Conservation (phyloP, 805 yeast species). For the Metschnikowia kunwiensis region DNA sequence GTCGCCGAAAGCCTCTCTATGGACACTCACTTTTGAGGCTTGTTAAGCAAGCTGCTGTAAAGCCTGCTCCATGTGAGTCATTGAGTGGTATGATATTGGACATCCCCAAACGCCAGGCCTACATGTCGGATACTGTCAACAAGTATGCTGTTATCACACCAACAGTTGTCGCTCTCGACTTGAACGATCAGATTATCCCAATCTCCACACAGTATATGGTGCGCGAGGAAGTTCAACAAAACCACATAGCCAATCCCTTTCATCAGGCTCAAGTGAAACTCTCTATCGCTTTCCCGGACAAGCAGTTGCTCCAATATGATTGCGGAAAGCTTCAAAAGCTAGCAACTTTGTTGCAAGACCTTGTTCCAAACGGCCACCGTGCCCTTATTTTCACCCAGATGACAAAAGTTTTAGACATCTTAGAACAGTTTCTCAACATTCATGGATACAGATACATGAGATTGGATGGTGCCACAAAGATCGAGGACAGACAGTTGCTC, state of each 20-base stretch:
- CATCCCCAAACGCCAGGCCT: constrained; percentile 27
- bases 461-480: constrained; percentile 94
- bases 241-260: constrained; percentile 53
- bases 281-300: constrained; percentile 95
- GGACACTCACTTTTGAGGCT: constrained; percentile 54
- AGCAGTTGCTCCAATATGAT: constrained; percentile 85
- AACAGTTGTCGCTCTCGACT: constrained; percentile 71
- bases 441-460: constrained; percentile 95
- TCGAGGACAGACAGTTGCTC: constrained; percentile 91
- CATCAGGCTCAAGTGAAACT: constrained; percentile 82
- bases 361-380: constrained; percentile 85
- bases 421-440: constrained; percentile 89
- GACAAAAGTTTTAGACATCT: constrained; percentile 92
- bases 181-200: constrained; percentile 53
- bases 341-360: constrained; percentile 68
- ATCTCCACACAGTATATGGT: constrained; percentile 31
- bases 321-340: constrained; percentile 94
- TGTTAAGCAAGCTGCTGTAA: constrained; percentile 5
- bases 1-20: constrained; percentile 62
- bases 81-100: constrained; percentile 29
- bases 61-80: constrained; percentile 12
- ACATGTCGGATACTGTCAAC: constrained; percentile 54
- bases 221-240: constrained; percentile 28
- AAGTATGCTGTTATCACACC: constrained; percentile 89
- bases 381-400: constrained; percentile 96